phyloP scores from a whole-genome alignment of 768 basidiomycete species.

The Mycena leptocephala region DNA sequence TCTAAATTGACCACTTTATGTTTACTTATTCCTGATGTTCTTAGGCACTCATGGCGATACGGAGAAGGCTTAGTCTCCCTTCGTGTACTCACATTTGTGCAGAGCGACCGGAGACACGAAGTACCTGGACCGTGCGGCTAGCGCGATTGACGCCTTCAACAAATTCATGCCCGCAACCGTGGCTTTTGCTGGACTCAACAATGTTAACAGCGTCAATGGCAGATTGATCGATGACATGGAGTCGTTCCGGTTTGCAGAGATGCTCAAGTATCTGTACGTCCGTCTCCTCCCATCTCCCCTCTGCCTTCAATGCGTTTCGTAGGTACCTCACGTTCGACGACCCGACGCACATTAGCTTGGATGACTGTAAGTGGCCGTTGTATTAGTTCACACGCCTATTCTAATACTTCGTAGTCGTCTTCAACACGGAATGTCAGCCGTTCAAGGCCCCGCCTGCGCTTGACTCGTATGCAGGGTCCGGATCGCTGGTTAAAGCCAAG shows the following conservation, averaged over 20 bases:
- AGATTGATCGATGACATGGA: constrained; percentile 72
- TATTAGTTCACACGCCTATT: background rate
- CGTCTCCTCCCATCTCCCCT: too few relatives aligned
- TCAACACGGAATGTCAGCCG: constrained; percentile 69
- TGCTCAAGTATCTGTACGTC: constrained; percentile 65
- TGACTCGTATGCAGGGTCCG: constrained; percentile 19
- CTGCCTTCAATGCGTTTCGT: background rate
- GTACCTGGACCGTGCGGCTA: constrained; percentile 76
- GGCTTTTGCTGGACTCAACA: constrained; percentile 71
- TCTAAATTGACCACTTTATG: too few relatives aligned
- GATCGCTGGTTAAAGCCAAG: background rate
- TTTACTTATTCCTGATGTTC: too few relatives aligned
- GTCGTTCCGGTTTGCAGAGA: constrained; percentile 81
- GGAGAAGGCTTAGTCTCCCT: background rate
- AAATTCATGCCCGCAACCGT: constrained; percentile 60
- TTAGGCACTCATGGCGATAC: too few relatives aligned
- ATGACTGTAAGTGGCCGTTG: constrained; percentile 55
- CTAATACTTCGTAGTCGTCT: constrained; percentile 47
- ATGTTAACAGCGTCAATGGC: constrained; percentile 65
- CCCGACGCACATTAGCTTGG: constrained; percentile 61
- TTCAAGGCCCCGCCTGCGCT: constrained; percentile 58
- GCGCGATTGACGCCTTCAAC: constrained; percentile 73
- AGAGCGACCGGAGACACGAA: constrained; percentile 79
- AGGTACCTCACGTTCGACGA: constrained; percentile 54
- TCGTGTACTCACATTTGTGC: constrained; percentile 78